phyloP scores from a whole-genome alignment of 345 rosid genomes.

The Gossypium mustelinum region DNA sequence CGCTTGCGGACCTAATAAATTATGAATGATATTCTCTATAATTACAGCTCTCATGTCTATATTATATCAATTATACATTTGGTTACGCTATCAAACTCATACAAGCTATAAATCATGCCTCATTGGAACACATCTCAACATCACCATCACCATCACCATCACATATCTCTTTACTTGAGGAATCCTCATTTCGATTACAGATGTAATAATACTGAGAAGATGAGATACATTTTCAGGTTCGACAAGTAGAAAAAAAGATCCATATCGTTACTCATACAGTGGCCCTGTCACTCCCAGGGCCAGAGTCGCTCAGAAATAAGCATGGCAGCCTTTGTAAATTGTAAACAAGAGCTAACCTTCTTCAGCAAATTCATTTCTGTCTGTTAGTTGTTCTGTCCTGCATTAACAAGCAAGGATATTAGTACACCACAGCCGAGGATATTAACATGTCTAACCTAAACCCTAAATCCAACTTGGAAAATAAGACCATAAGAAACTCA shows the following conservation, averaged over 20 bases:
- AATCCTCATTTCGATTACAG: not conserved
- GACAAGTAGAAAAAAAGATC: not conserved
- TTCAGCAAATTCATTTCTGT: constrained; percentile 20
- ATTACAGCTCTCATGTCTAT: not conserved
- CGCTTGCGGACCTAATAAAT: not conserved
- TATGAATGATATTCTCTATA: not conserved
- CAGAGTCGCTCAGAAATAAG: not conserved
- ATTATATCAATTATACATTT: not conserved
- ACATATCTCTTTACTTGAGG: not conserved
- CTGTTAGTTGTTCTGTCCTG: constrained; percentile 40
- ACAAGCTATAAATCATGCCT: constrained; percentile 4
- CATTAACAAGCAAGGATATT: not conserved
- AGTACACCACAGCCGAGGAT: not conserved
- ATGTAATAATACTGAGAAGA: not conserved
- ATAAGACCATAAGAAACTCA: not conserved
- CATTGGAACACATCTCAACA: not conserved
- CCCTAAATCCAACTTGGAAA: not conserved
- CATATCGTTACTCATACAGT: not conserved
- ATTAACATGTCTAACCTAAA: not conserved
- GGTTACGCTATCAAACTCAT: constrained; percentile 5
- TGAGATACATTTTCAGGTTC: not conserved
- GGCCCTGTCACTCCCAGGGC: not conserved
- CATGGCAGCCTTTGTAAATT: not conserved
- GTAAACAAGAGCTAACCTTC: constrained; percentile 22
- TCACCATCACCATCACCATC: not conserved